Evolutionary conservation across 1,139 yeast genomes (phyloP).

Genomic region (Hansenula sp.): DNA sequence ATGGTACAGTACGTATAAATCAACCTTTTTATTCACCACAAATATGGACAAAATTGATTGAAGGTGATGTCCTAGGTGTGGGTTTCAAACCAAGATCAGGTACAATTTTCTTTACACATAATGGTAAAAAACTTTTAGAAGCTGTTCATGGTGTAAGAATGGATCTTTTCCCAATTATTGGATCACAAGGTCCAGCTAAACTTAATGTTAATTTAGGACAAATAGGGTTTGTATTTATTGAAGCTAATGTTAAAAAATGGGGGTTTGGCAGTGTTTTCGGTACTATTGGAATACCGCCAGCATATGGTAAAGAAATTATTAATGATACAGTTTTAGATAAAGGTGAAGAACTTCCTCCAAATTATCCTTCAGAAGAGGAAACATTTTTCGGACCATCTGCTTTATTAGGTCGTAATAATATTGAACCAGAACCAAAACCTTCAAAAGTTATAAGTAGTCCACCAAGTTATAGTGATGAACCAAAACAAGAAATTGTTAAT

Average conservation of each 20-base stretch:
- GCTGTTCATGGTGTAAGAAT: constrained; percentile 74
- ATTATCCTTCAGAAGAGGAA: constrained; percentile 57
- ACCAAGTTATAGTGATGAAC: constrained; percentile 22
- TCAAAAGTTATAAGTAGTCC: constrained; percentile 13
- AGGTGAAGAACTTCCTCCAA: constrained; percentile 73
- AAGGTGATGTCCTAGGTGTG: constrained; percentile 84
- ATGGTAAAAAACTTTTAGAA: constrained; percentile 79
- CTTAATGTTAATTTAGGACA: constrained; percentile 80
- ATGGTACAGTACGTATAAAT: constrained; percentile 76
- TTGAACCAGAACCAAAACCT: constrained; percentile 1
- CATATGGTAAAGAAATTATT: constrained; percentile 47
- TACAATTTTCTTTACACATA: constrained; percentile 74
- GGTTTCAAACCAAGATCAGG: constrained; percentile 76
- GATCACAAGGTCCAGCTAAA: constrained; percentile 57
- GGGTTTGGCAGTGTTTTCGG: constrained; percentile 83
- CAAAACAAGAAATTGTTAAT: constrained; percentile 9
- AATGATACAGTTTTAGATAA: constrained; percentile 60
- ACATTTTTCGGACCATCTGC: constrained; percentile 55
- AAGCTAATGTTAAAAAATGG: constrained; percentile 88
- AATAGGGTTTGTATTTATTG: constrained; percentile 82
- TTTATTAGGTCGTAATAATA: constrained; percentile 6
- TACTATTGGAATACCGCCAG: constrained; percentile 71
- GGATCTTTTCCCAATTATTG: constrained; percentile 80
- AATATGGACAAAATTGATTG: constrained; percentile 65
- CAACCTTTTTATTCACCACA: constrained; percentile 75